A percentile compares a stretch with the other conserved stretches of the same genome.
Conservation (phyloP, 106 monocot genomes). For the Allium fistulosum region DNA sequence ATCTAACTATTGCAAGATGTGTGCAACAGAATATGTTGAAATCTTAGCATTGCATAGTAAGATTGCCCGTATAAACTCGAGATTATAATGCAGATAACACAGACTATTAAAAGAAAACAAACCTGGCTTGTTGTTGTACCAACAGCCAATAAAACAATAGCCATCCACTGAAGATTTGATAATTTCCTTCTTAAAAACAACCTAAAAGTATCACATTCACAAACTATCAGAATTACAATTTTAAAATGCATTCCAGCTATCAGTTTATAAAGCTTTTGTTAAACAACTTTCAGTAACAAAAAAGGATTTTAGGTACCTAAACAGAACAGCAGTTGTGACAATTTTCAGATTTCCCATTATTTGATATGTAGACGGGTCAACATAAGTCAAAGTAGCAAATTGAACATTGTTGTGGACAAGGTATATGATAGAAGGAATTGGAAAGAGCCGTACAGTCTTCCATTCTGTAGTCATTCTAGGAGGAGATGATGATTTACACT, state of each 20-base stretch:
- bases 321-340: conserved; percentile 87
- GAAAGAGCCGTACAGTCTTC: conserved; percentile 64
- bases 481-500: conserved; percentile 37
- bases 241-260: no score
- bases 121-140: conserved; percentile 98
- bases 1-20: no score
- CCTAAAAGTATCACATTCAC: conserved; percentile 24
- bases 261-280: no score
- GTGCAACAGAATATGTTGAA: no score
- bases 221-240: no score
- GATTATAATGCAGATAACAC: no score
- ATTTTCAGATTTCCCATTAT: conserved; percentile 99
- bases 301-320: conserved; percentile 42
- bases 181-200: conserved; percentile 69
- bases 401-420: conserved; percentile 96
- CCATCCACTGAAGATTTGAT: conserved; percentile 89
- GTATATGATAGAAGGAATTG: conserved; percentile 87
- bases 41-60: no score
- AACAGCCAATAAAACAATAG: conserved; percentile 78
- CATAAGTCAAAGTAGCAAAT: conserved; percentile 82
- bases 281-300: no score
- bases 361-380: conserved; percentile 96
- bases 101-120: no score
- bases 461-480: conserved; percentile 90
- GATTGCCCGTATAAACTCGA: no score